phyloP scores from a whole-genome alignment of 1,139 yeast species.

The Blastobotrys elegans region DNA sequence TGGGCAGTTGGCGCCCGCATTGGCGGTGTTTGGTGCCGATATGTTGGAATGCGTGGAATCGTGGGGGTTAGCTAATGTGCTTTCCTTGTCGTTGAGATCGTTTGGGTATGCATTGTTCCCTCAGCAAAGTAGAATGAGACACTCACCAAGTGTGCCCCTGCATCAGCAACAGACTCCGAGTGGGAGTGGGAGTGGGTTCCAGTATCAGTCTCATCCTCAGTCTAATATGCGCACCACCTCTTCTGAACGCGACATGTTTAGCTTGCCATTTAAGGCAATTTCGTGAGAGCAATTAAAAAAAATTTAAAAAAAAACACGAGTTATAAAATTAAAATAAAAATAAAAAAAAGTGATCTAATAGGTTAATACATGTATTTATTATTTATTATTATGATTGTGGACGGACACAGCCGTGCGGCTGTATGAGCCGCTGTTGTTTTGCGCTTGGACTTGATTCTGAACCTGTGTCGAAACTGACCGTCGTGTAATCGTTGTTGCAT shows the following conservation, averaged over 20 bases:
- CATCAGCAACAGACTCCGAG: neutral
- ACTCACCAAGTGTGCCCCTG: neutral
- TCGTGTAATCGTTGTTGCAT: too few species aligned
- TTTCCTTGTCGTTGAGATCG: constrained; percentile 26
- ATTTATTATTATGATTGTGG: too few species aligned
- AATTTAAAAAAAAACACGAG: neutral
- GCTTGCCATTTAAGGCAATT: constrained; percentile 7
- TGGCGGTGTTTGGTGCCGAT: constrained; percentile 30
- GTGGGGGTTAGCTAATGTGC: constrained; percentile 31
- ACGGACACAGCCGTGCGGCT: neutral
- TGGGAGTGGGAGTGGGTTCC: neutral
- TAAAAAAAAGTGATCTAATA: neutral
- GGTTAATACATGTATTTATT: too few species aligned
- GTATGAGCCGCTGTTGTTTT: too few species aligned
- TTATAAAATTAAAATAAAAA: neutral
- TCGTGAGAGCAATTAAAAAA: neutral
- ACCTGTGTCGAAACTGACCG: too few species aligned
- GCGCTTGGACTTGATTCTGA: too few species aligned
- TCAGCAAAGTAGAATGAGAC: neutral
- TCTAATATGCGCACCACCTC: constrained; percentile 9
- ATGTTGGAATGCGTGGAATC: constrained; percentile 26
- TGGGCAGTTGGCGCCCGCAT: constrained; percentile 25
- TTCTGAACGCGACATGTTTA: constrained; percentile 8
- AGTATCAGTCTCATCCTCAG: constrained; percentile 8
- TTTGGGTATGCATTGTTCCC: constrained; percentile 26